These are phyloP conservation scores for Dalbergia cultrata DNA, from an alignment of 306 rosid species.

Conservation along the genomic window DNA sequence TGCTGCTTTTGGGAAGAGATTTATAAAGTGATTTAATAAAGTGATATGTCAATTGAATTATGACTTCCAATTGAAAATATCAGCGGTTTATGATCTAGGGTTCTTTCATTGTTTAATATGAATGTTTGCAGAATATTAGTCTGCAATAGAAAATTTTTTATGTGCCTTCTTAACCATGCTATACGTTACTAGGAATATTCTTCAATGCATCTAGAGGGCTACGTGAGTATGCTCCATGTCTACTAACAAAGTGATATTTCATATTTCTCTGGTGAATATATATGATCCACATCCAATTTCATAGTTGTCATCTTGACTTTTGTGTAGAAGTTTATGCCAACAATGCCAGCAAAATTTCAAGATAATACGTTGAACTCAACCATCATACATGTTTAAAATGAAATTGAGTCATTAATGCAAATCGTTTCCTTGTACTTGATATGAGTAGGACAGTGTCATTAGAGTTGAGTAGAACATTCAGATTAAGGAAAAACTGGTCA, in stretches of 20 bases:
- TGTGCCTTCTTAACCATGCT: no score
- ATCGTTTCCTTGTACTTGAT: constrained; percentile 31
- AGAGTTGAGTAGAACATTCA: constrained; percentile 40
- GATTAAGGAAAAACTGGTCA: constrained; percentile 44
- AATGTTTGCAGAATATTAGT: neutral
- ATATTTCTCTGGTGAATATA: no score
- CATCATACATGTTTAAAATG: constrained; percentile 21
- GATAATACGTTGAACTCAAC: constrained; percentile 17
- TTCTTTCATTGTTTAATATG: neutral
- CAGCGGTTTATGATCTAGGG: neutral
- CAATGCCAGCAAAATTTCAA: neutral
- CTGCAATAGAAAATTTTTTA: neutral
- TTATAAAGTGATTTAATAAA: neutral
- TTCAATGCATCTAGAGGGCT: no score
- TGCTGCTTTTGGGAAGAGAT: constrained; percentile 21
- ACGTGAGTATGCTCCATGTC: neutral
- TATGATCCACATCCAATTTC: neutral
- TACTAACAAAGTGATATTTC: neutral
- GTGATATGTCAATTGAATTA: neutral
- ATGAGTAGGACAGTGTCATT: constrained; percentile 48
- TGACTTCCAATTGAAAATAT: neutral
- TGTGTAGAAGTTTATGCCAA: neutral
- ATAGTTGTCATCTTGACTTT: neutral
- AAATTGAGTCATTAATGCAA: constrained; percentile 19
- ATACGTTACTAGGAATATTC: no score